Percentiles rank a stretch among this genome's conserved stretches.
Conservation (phyloP, 73 alveolate genomes). For the Paramecium tetraurelia region DNA sequence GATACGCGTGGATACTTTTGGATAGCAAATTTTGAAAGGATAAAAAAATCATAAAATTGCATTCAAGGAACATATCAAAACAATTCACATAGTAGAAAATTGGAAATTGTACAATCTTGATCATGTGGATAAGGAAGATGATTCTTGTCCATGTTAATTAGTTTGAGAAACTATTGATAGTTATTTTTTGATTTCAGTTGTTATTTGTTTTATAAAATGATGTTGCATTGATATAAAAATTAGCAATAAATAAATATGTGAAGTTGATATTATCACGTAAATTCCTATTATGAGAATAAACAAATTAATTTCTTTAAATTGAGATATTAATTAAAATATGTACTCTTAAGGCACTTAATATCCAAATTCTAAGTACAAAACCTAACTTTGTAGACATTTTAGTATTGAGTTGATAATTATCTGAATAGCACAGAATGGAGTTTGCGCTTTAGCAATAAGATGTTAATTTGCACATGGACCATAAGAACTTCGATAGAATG, state of each 20-base stretch:
- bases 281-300: background rate
- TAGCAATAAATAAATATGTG: background rate
- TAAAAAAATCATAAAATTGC: background rate
- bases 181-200: background rate
- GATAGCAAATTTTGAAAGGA: background rate
- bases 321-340: slow-evolving; percentile 11
- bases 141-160: background rate
- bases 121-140: background rate
- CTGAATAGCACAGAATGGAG: slow-evolving; percentile 11
- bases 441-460: slow-evolving; percentile 40
- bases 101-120: slow-evolving; percentile 47
- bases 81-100: slow-evolving; percentile 27
- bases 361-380: slow-evolving; percentile 29
- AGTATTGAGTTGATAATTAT: background rate
- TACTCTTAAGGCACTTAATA: background rate
- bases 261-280: background rate
- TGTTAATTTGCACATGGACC: slow-evolving; percentile 51
- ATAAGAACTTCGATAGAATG: slow-evolving; percentile 28
- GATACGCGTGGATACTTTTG: slow-evolving; percentile 1
- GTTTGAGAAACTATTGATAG: background rate
- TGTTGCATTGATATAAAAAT: background rate
- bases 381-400: slow-evolving; percentile 45
- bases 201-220: background rate
- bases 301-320: slow-evolving; percentile 11
- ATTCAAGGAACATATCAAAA: background rate